A percentile compares a stretch with the other conserved stretches of the same genome.
Conservation (phyloP, 768 basidiomycete species). For the Phanerodontia chrysosporium region DNA sequence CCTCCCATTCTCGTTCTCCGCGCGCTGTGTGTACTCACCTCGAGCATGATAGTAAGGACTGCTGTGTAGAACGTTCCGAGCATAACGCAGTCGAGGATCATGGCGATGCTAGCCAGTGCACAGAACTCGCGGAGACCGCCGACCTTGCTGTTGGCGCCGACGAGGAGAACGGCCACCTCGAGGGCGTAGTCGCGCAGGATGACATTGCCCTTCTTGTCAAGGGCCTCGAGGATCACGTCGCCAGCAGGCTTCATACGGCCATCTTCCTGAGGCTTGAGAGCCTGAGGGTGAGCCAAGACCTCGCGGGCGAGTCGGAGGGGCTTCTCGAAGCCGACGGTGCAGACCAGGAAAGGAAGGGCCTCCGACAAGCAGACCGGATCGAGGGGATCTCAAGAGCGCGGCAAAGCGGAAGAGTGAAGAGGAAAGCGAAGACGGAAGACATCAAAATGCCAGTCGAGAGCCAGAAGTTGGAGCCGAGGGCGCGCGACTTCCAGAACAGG, state of each 20-base stretch:
- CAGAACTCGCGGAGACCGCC: conserved; percentile 92
- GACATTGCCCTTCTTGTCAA: conserved; percentile 70
- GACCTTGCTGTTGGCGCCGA: conserved; percentile 85
- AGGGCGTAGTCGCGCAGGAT: conserved; percentile 92
- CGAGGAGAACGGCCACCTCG: conserved; percentile 83
- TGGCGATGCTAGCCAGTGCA: conserved; percentile 84
- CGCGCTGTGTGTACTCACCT: conserved; percentile 47
- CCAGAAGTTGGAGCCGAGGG: conserved; percentile 76
- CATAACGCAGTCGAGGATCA: conserved; percentile 82
- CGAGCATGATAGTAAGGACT: conserved; percentile 92
- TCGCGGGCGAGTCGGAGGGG: conserved; percentile 87
- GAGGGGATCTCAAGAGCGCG: conserved; percentile 80
- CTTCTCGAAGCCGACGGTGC: conserved; percentile 98
- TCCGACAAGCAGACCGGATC: conserved; percentile 93
- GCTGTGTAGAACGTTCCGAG: conserved; percentile 89
- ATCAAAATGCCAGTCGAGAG: conserved; percentile 73
- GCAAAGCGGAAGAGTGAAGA: conserved; percentile 75
- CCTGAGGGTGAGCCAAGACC: conserved; percentile 79
- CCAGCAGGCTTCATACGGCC: conserved; percentile 69
- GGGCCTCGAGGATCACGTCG: conserved; percentile 80
- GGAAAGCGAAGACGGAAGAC: conserved; percentile 76
- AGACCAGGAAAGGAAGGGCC: conserved; percentile 95
- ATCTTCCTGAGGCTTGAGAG: conserved; percentile 27
- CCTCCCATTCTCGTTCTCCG: neutral
- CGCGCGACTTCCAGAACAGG: conserved; percentile 82